Base-by-base conservation (phyloP, 768 basidiomycete genomes). In the Rubroboletus pulcherrimus region DNA sequence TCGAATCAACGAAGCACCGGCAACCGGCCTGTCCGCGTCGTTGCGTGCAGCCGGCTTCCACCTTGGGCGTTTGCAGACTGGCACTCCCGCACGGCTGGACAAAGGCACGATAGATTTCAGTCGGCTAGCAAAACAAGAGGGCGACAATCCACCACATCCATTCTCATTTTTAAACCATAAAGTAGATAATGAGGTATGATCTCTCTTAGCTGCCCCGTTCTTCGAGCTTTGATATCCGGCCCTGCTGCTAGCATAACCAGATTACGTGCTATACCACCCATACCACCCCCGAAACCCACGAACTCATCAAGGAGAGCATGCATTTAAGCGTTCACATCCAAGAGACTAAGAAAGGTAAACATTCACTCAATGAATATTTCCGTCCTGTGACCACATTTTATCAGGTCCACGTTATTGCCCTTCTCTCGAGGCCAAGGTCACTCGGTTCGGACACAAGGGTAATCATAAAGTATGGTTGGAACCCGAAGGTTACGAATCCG, bases 341-440 rank as follows among this genome's bases (percentile, higher is more conserved):
- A 64, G 93, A 95, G 69, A 88, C 91, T 0, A 89, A 86, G 71
- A 93, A 89, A 74, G 93, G 91, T 84, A 8, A 4, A 45, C 48
- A 35, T 17, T n/a, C 14, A 43, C 35, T 51, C 4, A 21, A 24
- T 9, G n/a, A 2, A 26, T 38, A 17, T 35, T 4, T 21, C 49
- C 17, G 12, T 42, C 24, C 2, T 34, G 35, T 42, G 7, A 56
- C 44, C 30, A 45, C 24, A 14, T 1, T 10, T 44, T 19, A 17
- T 15, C 53, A 92, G 91, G 93, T 2, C 93, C 93, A 6, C 81
- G 93, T 19, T 96, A 96, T 69, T 96, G 93, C 59, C 93, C 93
- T 7, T 93, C 91, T 0, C 77, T 96, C 1, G 93, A 96, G 69
- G 83, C 90, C 10, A 96, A 96, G 68, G 82, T 96, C 9, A 75